Evolutionary conservation across 768 basidiomycete species (phyloP), one percentile per base, ranked within the genome.

Genomic region (Ephemerocybe angulata): DNA sequence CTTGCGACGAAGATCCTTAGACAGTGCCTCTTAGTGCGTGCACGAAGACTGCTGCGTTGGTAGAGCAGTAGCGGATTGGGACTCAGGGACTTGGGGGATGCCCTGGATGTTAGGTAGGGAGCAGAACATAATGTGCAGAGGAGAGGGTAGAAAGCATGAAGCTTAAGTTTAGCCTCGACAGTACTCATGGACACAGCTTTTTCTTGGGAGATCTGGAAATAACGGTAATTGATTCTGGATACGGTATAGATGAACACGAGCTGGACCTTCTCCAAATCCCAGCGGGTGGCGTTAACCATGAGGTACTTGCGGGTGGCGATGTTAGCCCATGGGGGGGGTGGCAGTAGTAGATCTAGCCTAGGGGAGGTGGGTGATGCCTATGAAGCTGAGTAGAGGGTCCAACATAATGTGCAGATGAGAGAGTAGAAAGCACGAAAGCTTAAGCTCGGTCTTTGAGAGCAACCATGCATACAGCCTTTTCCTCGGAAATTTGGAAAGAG

Each of bases 231-330:
- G 76, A 93, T 94, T 76, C 96, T 97, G 74, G 92, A 95, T 38
- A 93, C 90, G 30, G 96, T 98, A 69, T 96, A 93, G 83, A 98
- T 96, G 80, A 95, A 98, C 77, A 96, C 97, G 83, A 97, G 89
- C 58, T 88, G 83, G 58, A 97, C 90, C 80, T 98, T 95, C 84
- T 99, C 97, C 70, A 98, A 84, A 74, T 98, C 93, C 75, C 87
- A 84, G 69, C 94, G 90, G 59, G 88, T 90, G 40, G 96, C 95
- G 81, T 95, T 95, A 53, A 90, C 86, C 88, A 94, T 91, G 70
- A 98, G 85, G 22, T 93, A 93, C 71, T 98, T 97, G 70, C 97
- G 90, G 72, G 98, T 85, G 58, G 95, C 97, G 69, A 98, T 82
- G 63, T 98, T 87, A n/a, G n/a, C n/a, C n/a, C n/a, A n/a, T n/a